These are phyloP conservation scores for Mortierella antarctica DNA, from an alignment of 192 early-diverging fungal genomes.

Conservation along the genomic window DNA sequence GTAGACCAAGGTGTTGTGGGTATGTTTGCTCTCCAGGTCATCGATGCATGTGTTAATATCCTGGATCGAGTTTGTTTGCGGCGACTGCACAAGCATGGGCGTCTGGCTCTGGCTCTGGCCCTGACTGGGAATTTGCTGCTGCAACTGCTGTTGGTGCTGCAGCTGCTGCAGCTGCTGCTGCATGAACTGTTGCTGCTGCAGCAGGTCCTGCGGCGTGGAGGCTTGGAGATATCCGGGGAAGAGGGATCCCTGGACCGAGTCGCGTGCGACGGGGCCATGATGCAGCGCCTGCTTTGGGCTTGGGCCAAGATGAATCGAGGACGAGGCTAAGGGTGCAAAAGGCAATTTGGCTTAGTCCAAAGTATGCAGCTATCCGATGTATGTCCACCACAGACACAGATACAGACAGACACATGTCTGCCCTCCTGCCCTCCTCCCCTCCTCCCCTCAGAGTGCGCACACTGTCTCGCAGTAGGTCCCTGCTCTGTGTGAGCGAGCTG, in stretches of 20 bases:
- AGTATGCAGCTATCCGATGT: too few species aligned
- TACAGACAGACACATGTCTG: too few species aligned
- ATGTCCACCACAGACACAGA: too few species aligned
- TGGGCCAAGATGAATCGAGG: neutral
- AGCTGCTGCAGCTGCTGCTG: slow-evolving; percentile 21
- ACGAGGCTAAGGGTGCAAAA: too few species aligned
- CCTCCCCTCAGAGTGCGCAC: too few species aligned
- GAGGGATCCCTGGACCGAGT: neutral
- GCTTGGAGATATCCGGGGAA: slow-evolving; percentile 28
- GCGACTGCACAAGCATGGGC: slow-evolving; percentile 38
- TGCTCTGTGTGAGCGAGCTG: too few species aligned
- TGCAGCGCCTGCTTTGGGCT: slow-evolving; percentile 12
- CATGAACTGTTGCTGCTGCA: slow-evolving; percentile 18
- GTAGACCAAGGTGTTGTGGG: slow-evolving; percentile 54
- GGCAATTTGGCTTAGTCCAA: too few species aligned
- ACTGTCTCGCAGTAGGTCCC: too few species aligned
- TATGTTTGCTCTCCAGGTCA: slow-evolving; percentile 54
- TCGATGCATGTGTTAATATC: slow-evolving; percentile 55
- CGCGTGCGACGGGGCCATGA: neutral
- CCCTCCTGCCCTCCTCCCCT: too few species aligned
- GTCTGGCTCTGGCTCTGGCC: slow-evolving; percentile 24
- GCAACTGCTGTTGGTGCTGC: slow-evolving; percentile 13
- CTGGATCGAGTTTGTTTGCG: slow-evolving; percentile 37
- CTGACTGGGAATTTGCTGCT: slow-evolving; percentile 7
- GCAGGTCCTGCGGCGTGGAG: slow-evolving; percentile 14